Evolutionary conservation across 768 basidiomycete species (phyloP).

Genomic region (Panellus pusillus): DNA sequence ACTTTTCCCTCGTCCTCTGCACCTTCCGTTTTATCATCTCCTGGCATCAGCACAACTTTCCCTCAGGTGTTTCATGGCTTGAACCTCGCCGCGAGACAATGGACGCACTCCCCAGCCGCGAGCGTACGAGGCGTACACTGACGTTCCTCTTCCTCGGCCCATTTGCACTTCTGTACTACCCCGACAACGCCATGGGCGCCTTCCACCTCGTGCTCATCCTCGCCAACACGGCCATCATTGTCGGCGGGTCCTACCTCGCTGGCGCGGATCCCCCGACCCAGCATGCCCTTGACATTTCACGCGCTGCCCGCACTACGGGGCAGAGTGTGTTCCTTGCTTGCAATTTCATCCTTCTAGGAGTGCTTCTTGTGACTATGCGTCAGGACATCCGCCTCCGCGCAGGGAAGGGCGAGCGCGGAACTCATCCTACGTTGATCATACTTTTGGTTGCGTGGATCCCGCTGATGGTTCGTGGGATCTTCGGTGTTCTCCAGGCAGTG

Average conservation of each 20-base stretch:
- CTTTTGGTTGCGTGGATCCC: slow-evolving; percentile 31
- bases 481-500: slow-evolving; percentile 27
- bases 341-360: slow-evolving; percentile 25
- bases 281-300: slow-evolving; percentile 20
- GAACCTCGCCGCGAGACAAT: slow-evolving; percentile 25
- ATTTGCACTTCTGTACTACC: slow-evolving; percentile 21
- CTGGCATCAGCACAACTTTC: slow-evolving; percentile 36
- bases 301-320: slow-evolving; percentile 29
- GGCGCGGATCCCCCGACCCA: slow-evolving; percentile 21
- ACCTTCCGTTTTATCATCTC: slow-evolving; percentile 35
- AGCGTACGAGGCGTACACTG: slow-evolving; percentile 8
- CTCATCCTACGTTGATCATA: slow-evolving; percentile 29
- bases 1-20: slow-evolving; percentile 34
- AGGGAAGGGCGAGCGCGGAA: slow-evolving; percentile 1
- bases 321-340: slow-evolving; percentile 31
- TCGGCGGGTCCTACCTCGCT: slow-evolving; percentile 30
- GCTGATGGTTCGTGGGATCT: slow-evolving; percentile 32
- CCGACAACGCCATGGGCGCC: slow-evolving; percentile 28
- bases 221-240: slow-evolving; percentile 33
- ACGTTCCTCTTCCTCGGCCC: slow-evolving; percentile 21
- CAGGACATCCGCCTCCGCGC: slow-evolving; percentile 18
- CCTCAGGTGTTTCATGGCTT: slow-evolving; percentile 31
- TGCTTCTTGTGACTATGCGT: not conserved
- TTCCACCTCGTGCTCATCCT: slow-evolving; percentile 31
- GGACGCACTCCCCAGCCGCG: slow-evolving; percentile 8